These are phyloP conservation scores for Calocybe indica DNA, from an alignment of 768 basidiomycete species.

Conservation along the genomic window DNA sequence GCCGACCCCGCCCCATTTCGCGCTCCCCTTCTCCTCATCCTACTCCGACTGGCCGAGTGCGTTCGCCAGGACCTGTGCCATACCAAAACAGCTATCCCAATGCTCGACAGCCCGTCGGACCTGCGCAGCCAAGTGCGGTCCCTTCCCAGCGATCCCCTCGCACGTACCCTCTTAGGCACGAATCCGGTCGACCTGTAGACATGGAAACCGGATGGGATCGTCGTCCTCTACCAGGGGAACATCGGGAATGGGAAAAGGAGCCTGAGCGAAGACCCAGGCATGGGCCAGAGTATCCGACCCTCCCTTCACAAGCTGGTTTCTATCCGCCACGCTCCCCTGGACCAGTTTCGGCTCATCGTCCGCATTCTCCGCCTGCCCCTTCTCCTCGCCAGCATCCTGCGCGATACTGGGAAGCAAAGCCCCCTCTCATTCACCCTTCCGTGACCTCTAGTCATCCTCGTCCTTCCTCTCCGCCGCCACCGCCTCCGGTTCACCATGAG, in stretches of 20 bases:
- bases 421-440: slow-evolving; percentile 12
- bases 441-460: slow-evolving; percentile 24
- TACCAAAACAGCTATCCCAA: slow-evolving; percentile 43
- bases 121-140: slow-evolving; percentile 38
- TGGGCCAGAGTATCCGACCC: slow-evolving; percentile 31
- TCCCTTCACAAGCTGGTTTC: slow-evolving; percentile 24
- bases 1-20: slow-evolving; percentile 47
- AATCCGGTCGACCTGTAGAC: slow-evolving; percentile 40
- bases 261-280: slow-evolving; percentile 38
- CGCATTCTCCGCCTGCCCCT: slow-evolving; percentile 46
- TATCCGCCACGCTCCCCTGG: slow-evolving; percentile 37
- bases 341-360: slow-evolving; percentile 24
- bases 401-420: slow-evolving; percentile 62
- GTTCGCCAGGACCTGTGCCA: slow-evolving; percentile 44
- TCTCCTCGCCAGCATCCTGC: slow-evolving; percentile 53
- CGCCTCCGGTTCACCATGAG: slow-evolving; percentile 33
- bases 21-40: slow-evolving; percentile 57
- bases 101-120: slow-evolving; percentile 42
- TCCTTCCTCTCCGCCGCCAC: slow-evolving; percentile 21
- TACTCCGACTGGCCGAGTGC: slow-evolving; percentile 36
- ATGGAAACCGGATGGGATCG: slow-evolving; percentile 59
- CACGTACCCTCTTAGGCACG: slow-evolving; percentile 43
- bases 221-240: slow-evolving; percentile 39
- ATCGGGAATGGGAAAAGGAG: slow-evolving; percentile 49
- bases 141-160: slow-evolving; percentile 57